Conservation (phyloP, 352 stramenopile species). For the Phytophthora pistaciae region DNA sequence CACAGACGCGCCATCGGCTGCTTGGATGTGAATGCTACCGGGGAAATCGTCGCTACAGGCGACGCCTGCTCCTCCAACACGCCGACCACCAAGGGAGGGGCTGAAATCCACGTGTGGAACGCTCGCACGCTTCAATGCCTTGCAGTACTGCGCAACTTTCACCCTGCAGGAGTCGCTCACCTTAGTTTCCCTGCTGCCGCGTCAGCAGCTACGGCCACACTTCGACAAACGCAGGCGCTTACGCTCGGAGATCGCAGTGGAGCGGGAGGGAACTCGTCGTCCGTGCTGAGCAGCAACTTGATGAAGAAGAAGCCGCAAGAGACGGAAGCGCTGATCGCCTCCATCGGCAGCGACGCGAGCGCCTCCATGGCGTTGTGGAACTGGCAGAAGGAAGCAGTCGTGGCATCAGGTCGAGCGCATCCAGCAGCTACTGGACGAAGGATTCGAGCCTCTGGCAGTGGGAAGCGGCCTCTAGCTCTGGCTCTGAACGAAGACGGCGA, state of each 20-base stretch:
- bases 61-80: conserved; percentile 25
- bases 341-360: conserved; percentile 66
- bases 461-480: conserved; percentile 57
- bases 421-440: conserved; percentile 25
- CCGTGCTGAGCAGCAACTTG: conserved; percentile 50
- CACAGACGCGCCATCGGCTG: conserved; percentile 71
- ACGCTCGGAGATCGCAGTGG: conserved; percentile 40
- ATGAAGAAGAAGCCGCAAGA: conserved; percentile 69
- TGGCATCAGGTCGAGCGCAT: conserved; percentile 65
- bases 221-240: conserved; percentile 42
- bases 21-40: conserved; percentile 63
- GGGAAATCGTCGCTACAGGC: conserved; percentile 75
- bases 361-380: conserved; percentile 86
- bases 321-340: conserved; percentile 65
- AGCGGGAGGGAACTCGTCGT: conserved; percentile 29
- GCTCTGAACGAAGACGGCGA: conserved; percentile 75
- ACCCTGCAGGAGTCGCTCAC: conserved; percentile 58
- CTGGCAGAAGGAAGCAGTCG: conserved; percentile 68
- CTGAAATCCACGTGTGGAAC: conserved; percentile 83
- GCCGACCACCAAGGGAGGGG: not conserved
- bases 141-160: conserved; percentile 71
- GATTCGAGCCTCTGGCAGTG: conserved; percentile 13
- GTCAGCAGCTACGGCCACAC: conserved; percentile 50
- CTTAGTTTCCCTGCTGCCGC: conserved; percentile 66
- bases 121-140: conserved; percentile 74